Evolutionary conservation across 208 protist genomes (phyloP).

Genomic region (Jaenimonas drosophilae): DNA sequence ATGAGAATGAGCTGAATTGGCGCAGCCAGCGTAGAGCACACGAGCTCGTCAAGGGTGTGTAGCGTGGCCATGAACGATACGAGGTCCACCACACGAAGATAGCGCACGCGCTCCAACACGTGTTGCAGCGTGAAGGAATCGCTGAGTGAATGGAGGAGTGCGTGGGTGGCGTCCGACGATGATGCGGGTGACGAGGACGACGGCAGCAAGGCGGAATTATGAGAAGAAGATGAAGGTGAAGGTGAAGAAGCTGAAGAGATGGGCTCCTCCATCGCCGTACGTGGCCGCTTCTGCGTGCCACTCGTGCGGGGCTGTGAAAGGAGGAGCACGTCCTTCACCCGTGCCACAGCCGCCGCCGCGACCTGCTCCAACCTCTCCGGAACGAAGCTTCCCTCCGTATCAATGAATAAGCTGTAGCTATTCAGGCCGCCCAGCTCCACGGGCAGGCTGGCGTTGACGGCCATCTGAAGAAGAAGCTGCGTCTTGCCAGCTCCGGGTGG

Average conservation of each 20-base stretch:
- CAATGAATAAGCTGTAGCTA: constrained; percentile 74
- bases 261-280: too few relatives aligned
- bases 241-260: too few relatives aligned
- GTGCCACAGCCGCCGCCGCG: constrained; percentile 40
- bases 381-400: constrained; percentile 90
- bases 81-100: constrained; percentile 53
- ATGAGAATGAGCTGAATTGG: constrained; percentile 58
- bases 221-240: too few relatives aligned
- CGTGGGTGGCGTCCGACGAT: too few relatives aligned
- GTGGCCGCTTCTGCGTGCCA: too few relatives aligned
- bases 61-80: constrained; percentile 47
- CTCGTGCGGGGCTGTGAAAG: too few relatives aligned
- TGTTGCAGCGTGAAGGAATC: constrained; percentile 39
- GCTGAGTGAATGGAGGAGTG: too few relatives aligned
- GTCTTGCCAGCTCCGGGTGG: constrained; percentile 90
- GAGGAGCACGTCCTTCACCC: constrained; percentile 1
- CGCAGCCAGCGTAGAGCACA: background rate
- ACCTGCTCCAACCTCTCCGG: constrained; percentile 63
- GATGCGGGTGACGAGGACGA: too few relatives aligned
- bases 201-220: too few relatives aligned
- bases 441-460: constrained; percentile 67
- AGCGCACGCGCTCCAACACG: constrained; percentile 51
- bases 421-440: constrained; percentile 51
- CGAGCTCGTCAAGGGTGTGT: constrained; percentile 14
- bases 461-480: constrained; percentile 84